Evolutionary conservation across 1,139 yeast genomes (phyloP).

Genomic region (Diutina mesorugosa): DNA sequence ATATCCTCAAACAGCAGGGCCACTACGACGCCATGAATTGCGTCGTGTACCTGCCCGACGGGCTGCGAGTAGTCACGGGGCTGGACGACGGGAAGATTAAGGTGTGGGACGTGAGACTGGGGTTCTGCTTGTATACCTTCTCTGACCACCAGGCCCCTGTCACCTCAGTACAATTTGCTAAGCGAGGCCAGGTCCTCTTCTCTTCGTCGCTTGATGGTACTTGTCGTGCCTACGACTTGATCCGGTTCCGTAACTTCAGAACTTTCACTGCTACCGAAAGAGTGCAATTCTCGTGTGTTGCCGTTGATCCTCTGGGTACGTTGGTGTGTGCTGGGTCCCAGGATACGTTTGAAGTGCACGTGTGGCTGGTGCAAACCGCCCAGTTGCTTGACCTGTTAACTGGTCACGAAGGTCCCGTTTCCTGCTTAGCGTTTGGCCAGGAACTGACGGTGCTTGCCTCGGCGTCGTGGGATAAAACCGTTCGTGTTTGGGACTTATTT

Average conservation of each 20-base stretch:
- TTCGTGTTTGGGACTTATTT: slow-evolving; percentile 86
- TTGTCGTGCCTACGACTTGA: slow-evolving; percentile 91
- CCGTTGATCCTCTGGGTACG: slow-evolving; percentile 97
- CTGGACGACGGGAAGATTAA: slow-evolving; percentile 95
- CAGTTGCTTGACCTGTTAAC: slow-evolving; percentile 76
- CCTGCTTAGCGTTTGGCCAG: slow-evolving; percentile 73
- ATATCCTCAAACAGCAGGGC: slow-evolving; percentile 90
- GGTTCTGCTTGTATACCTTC: slow-evolving; percentile 86
- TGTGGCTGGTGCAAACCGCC: slow-evolving; percentile 97
- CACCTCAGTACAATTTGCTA: slow-evolving; percentile 78
- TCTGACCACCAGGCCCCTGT: slow-evolving; percentile 86
- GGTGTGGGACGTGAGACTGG: slow-evolving; percentile 90
- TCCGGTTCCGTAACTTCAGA: slow-evolving; percentile 86
- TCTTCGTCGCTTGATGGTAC: slow-evolving; percentile 94
- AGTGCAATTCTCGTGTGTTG: slow-evolving; percentile 76
- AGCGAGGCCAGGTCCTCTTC: slow-evolving; percentile 78
- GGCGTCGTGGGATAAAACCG: slow-evolving; percentile 95
- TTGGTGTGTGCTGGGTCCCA: slow-evolving; percentile 91
- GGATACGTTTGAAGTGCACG: slow-evolving; percentile 80
- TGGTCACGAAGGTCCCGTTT: slow-evolving; percentile 95
- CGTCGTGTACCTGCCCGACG: slow-evolving; percentile 87
- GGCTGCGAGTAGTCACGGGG: slow-evolving; percentile 83
- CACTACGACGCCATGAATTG: slow-evolving; percentile 87
- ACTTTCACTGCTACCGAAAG: slow-evolving; percentile 88
- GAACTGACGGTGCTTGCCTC: slow-evolving; percentile 75